Evolutionary conservation across 176 grass and related monocot genomes (phyloP).

Genomic region (Lolium multiflorum): DNA sequence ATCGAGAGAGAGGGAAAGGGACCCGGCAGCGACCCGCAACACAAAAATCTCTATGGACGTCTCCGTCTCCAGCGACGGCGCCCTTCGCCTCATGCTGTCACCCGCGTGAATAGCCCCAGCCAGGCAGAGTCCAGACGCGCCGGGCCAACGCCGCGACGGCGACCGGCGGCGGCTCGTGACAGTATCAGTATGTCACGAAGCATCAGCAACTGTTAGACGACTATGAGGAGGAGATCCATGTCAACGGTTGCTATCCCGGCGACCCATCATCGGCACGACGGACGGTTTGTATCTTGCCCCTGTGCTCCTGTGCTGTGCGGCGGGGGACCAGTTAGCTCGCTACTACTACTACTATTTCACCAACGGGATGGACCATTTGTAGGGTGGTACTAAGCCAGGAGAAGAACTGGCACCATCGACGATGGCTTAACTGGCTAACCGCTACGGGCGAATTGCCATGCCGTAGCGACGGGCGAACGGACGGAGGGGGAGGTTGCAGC

Average conservation of each 20-base stretch:
- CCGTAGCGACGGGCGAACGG: background rate
- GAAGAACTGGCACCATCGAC: constrained; percentile 7
- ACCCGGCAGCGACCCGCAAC: constrained; percentile 22
- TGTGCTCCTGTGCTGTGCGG: constrained; percentile 7
- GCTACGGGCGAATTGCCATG: background rate
- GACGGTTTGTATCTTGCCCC: background rate
- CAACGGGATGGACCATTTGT: constrained; percentile 3
- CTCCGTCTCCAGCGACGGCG: background rate
- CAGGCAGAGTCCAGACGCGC: background rate
- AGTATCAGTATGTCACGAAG: background rate
- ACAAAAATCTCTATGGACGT: background rate
- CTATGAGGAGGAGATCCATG: background rate
- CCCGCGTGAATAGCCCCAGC: background rate
- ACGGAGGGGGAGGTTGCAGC: background rate
- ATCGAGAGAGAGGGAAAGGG: constrained; percentile 38
- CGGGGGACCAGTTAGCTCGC: constrained; percentile 17
- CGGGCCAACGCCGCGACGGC: constrained; percentile 25
- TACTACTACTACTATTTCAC: background rate
- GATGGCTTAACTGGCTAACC: background rate
- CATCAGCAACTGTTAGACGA: constrained; percentile 23
- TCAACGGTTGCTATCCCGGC: constrained; percentile 22
- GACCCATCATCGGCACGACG: constrained; percentile 29
- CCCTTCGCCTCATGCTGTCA: background rate
- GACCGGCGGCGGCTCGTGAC: background rate
- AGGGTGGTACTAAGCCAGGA: background rate